Evolutionary conservation across 2,329 filamentous ascomycete species (phyloP).

Genomic region (Xylariaceae sp.): DNA sequence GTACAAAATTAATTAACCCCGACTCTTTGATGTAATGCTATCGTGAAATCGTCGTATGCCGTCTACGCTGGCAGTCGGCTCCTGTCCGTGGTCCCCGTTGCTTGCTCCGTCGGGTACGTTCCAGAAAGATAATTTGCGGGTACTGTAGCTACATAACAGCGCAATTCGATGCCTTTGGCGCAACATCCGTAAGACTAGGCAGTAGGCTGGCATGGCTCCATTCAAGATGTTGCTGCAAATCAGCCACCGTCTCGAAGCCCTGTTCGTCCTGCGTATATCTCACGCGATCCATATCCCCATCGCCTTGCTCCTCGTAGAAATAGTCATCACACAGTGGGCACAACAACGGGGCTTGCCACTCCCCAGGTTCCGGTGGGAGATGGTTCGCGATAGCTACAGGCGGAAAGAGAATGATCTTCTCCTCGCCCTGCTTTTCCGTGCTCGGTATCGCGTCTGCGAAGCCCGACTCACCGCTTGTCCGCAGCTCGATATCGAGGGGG

Average conservation of each 20-base stretch:
- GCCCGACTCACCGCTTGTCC: not conserved
- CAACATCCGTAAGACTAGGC: constrained; percentile 28
- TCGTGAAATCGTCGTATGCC: too few relatives aligned
- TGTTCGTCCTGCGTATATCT: constrained; percentile 46
- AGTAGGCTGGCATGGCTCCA: constrained; percentile 49
- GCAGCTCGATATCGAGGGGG: not conserved
- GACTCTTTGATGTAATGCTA: too few relatives aligned
- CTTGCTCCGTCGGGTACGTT: too few relatives aligned
- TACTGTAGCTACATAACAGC: constrained; percentile 42
- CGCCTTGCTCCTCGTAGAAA: constrained; percentile 45
- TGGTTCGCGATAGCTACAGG: constrained; percentile 59
- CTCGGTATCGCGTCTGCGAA: constrained; percentile 4
- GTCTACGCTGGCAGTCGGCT: too few relatives aligned
- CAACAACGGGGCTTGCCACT: constrained; percentile 50
- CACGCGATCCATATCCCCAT: constrained; percentile 51
- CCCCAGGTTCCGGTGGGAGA: constrained; percentile 46
- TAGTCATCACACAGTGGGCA: constrained; percentile 59
- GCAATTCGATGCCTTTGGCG: constrained; percentile 40
- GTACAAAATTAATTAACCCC: not conserved
- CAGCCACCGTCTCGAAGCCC: constrained; percentile 47
- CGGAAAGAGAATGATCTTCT: constrained; percentile 55
- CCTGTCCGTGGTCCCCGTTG: too few relatives aligned
- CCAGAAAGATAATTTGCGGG: not conserved
- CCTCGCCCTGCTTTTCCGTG: constrained; percentile 35
- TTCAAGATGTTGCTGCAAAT: constrained; percentile 54